A percentile compares a stretch with the other conserved stretches of the same genome.
Conservation (phyloP, 257 asterid species). For the Rhazya stricta region DNA sequence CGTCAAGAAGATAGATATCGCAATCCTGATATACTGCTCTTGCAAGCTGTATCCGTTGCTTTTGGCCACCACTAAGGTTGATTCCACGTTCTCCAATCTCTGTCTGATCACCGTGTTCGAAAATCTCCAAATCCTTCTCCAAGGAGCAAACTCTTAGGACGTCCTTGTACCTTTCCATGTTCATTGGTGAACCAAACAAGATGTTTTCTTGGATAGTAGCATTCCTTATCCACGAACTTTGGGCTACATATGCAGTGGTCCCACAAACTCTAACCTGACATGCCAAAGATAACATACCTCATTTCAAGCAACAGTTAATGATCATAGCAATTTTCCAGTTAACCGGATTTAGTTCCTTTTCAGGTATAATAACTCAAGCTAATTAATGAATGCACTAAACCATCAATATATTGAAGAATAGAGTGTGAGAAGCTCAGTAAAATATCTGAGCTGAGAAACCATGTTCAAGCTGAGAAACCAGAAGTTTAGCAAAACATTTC, state of each 20-base stretch:
- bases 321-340: neutral
- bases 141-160: conserved; percentile 47
- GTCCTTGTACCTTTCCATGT: conserved; percentile 43
- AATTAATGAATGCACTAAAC: neutral
- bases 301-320: neutral
- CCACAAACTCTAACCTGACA: conserved; percentile 64
- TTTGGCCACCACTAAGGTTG: conserved; percentile 82
- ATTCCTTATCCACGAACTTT: conserved; percentile 70
- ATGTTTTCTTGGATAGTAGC: conserved; percentile 67
- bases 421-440: neutral
- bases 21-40: conserved; percentile 74
- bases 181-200: conserved; percentile 61
- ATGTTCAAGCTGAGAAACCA: no score
- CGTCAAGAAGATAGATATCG: conserved; percentile 68
- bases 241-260: conserved; percentile 66
- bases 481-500: no score
- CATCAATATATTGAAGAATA: neutral
- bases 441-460: no score
- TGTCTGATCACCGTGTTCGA: conserved; percentile 61
- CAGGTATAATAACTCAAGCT: neutral
- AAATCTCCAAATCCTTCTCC: conserved; percentile 62
- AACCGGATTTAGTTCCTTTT: neutral
- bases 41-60: conserved; percentile 75
- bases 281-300: neutral
- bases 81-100: conserved; percentile 81